A percentile compares a stretch with the other conserved stretches of the same genome.
phyloP scores from a whole-genome alignment of 2,329 filamentous ascomycete species.

The Neodidymelliopsis sp. region DNA sequence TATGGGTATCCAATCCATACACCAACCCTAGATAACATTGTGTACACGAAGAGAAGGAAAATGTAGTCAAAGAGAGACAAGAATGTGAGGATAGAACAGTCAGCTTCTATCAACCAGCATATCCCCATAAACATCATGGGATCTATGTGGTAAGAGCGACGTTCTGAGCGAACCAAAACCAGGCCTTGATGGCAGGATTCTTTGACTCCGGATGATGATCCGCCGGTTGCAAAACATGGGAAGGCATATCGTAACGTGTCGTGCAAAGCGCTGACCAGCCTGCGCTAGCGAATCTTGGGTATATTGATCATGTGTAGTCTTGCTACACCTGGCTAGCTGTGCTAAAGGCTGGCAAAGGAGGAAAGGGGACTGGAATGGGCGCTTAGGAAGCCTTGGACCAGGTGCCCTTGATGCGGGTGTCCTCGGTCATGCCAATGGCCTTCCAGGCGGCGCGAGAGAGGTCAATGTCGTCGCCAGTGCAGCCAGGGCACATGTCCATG shows the following conservation, averaged over 20 bases:
- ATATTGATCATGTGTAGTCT: constrained; percentile 34
- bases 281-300: constrained; percentile 48
- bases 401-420: constrained; percentile 34
- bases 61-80: constrained; percentile 39
- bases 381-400: constrained; percentile 37
- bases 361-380: constrained; percentile 17
- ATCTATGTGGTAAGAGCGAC: constrained; percentile 19
- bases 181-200: constrained; percentile 27
- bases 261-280: constrained; percentile 52
- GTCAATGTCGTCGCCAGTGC: constrained; percentile 39
- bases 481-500: constrained; percentile 48
- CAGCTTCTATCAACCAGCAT: constrained; percentile 12
- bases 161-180: constrained; percentile 22
- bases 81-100: constrained; percentile 25
- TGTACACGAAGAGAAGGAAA: constrained; percentile 37
- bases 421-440: constrained; percentile 31
- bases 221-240: constrained; percentile 32
- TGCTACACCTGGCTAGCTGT: constrained; percentile 25
- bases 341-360: constrained; percentile 31
- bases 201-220: constrained; percentile 33
- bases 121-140: constrained; percentile 34
- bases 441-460: constrained; percentile 42
- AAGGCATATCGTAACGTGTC: constrained; percentile 42
- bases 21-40: constrained; percentile 20
- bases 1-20: constrained; percentile 28